These are phyloP conservation scores for Boletus vinaceobasis DNA, from an alignment of 768 basidiomycete species.

Conservation along the genomic window DNA sequence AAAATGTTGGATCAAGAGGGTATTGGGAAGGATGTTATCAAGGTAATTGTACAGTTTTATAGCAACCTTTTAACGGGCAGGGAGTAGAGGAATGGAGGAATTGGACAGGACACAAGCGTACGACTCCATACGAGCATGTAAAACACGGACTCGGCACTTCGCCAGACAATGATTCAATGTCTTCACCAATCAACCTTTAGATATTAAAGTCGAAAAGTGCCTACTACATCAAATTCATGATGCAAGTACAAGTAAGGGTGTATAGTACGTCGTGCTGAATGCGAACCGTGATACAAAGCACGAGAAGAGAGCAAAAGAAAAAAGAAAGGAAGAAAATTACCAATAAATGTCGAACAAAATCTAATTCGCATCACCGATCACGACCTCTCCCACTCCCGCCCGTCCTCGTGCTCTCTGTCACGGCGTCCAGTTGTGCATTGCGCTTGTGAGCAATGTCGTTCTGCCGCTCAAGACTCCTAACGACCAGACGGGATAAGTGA, in stretches of 20 bases:
- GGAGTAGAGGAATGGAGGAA: too few species aligned
- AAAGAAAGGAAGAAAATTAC: background rate
- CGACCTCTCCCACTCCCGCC: constrained; percentile 12
- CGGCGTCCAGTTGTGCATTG: constrained; percentile 35
- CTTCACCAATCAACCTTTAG: too few species aligned
- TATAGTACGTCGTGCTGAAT: constrained; percentile 17
- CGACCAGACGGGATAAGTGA: constrained; percentile 1
- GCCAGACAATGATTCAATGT: too few species aligned
- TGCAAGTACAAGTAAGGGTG: constrained; percentile 7
- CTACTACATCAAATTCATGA: background rate
- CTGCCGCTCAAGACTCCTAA: constrained; percentile 72
- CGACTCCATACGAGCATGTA: too few species aligned
- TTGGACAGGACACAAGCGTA: too few species aligned
- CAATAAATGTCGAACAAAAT: background rate
- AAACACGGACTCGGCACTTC: too few species aligned
- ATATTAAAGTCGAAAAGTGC: too few species aligned
- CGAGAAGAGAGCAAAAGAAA: background rate
- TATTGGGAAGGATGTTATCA: too few species aligned
- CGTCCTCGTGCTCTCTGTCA: constrained; percentile 28
- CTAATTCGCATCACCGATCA: constrained; percentile 16
- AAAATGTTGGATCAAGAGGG: too few species aligned
- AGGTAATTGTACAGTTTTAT: too few species aligned
- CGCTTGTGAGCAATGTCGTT: constrained; percentile 77
- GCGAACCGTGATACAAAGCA: constrained; percentile 11
- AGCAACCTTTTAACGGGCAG: too few species aligned